Percentiles rank a stretch among this genome's conserved stretches.
These are phyloP conservation scores for Antitrichia curtipendula DNA, from an alignment of 225 moss, liverwort and hornwort genomes.

Conservation along the genomic window DNA sequence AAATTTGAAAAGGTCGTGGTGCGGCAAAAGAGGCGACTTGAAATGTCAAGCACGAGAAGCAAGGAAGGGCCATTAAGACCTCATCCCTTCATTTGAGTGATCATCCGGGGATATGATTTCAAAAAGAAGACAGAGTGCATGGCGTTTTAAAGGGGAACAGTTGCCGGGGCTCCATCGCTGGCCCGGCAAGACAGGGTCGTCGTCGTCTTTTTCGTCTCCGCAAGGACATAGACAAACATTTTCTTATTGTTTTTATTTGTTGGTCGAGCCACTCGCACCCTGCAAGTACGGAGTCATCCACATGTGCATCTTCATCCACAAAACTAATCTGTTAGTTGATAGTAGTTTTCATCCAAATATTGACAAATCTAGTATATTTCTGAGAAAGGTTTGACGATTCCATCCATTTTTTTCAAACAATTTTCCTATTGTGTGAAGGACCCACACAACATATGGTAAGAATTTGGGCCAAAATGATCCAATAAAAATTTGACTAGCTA, in stretches of 20 bases:
- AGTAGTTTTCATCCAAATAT: background rate
- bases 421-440: background rate
- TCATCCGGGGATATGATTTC: background rate
- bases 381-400: accelerated
- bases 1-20: background rate
- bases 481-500: background rate
- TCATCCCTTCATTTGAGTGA: background rate
- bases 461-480: accelerated
- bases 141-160: background rate
- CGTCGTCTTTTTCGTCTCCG: background rate
- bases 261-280: background rate
- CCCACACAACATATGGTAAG: background rate
- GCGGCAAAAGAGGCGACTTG: background rate
- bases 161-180: background rate
- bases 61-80: background rate
- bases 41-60: background rate
- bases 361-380: background rate
- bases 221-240: background rate
- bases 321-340: no score
- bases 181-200: background rate
- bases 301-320: background rate
- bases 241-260: background rate
- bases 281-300: background rate
- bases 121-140: background rate
- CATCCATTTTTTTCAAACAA: background rate